Base-by-base conservation (phyloP, 2,329 filamentous ascomycete species). In the Cordyceps militaris region DNA sequence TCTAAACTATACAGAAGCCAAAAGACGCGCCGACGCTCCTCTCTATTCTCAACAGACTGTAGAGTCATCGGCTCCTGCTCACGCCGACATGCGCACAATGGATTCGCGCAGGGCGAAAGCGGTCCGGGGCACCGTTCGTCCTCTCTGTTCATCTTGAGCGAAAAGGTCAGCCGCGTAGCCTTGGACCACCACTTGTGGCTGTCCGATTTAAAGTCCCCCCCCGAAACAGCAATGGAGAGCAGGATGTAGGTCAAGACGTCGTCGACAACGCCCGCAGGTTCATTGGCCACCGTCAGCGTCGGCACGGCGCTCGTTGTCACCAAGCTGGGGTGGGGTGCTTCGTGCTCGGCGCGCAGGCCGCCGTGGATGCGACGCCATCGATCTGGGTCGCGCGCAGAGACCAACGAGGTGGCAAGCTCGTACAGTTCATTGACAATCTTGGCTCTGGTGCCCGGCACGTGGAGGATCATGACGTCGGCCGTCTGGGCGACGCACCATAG, bases 1-100 rank as follows among this genome's bases (percentile, higher is more conserved):
- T 79, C 77, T 6, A 79, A 66, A 24, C 72, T 70, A 59, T 76
- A 79, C 0, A 79, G 62, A 1, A 79, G 65, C 77, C 77, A 79
- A 60, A 78, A 79, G 0, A 75, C 73, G 5, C 76, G 67, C 4
- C 77, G 68, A 4, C 74, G 65, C 63, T 79, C 77, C 60, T 79
- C 77, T 21, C 71, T 69, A 6, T 74, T 71, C 61, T 80, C 79
- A 7, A 74, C 49, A 4, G 65, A 62, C 4, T 64, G 60, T 13
- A 67, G 43, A 0, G 67, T 66, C 1, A 59, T 55, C 10, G 62
- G 65, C 14, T 66, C 63, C 19, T 65, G 64, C 13, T 70, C 65
- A 19, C 66, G 65, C 19, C 66, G 66, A 48, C 70, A 71, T 10
- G 64, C 64, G 46, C 60, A 72, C 1, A 70, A 60, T 1, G 68